Base-by-base conservation (phyloP, 257 asterid genomes). In the Solanum infundibuliforme region DNA sequence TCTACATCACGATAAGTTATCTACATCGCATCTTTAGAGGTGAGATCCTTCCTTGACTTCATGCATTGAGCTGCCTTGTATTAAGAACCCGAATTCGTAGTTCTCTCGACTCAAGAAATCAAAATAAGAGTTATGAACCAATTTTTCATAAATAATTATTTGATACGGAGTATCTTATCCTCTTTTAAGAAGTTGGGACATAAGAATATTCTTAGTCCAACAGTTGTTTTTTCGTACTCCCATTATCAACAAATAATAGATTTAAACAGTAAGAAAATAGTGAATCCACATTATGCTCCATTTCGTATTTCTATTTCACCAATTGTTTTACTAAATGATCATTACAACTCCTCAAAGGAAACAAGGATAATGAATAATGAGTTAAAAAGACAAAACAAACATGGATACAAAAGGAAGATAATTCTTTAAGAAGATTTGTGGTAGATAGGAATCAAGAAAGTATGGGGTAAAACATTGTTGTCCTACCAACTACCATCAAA, bases 401-500 rank as follows among this genome's bases (percentile, higher is more conserved):
- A 85, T 46, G 87, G 85, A 87, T 73, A 52, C 27, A 82, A 89
- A 52, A 85, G 8, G 43, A 75, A 83, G 85, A 89, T 93, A 93
- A 91, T 88, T 72, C 31, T 31, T 87, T 90, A 81, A 90, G 76
- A 66, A 68, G 90, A 93, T 91, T 90, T 86, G 88, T 91, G 94
- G 83, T 90, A 88, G 91, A 89, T 88, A 89, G 92, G 94, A 74
- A 83, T 91, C 92, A 89, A 85, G 87, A 76, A 90, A 91, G 96
- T 84, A 94, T 93, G 98, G 98, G 87, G 86, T 86, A 34, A 82
- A 88, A 85, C 93, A 89, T 88, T 87, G 87, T 83, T 96, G 98
- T 93, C 96, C 66, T 71, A 62, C 93, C 95, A 95, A 93, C 96
- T 83, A 88, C 94, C 92, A 92, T 88, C 95, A 91, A 94, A 88